Base-by-base conservation (phyloP, 371 early-diverging fungal genomes). In the Paraphysoderma sedebokerense region DNA sequence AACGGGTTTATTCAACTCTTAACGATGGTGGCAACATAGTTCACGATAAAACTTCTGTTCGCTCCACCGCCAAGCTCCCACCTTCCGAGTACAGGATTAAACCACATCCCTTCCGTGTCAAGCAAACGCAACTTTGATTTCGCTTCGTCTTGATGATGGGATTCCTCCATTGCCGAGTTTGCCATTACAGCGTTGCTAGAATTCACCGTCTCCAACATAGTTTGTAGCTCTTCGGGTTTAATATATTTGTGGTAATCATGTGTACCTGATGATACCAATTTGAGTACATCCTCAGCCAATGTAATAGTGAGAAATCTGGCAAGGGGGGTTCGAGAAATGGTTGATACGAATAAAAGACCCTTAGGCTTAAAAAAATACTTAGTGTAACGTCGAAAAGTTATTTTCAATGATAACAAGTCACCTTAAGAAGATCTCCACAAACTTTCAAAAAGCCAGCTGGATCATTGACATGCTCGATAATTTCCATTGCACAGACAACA, bases 401-500 rank as follows among this genome's bases (percentile, higher is more conserved):
- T n/a, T n/a, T n/a, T n/a, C n/a, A n/a, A n/a, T n/a, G n/a, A n/a
- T n/a, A n/a, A n/a, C n/a, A 72, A 2, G 87, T 82, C 55, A 71
- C 77, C 71, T 71, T 74, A 24, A 74, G 57, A 28, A 92, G 62
- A 9, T 69, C 52, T 17, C 70, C 61, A 37, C 85, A 76, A 0
- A 77, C 68, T 26, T 61, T 53, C 13, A 90, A 61, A 56, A 95
- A 92, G 11, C 58, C 60, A 4, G 60, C 51, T 0, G 87, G 83
- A 44, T 87, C 72, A 11, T 66, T 66, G 15, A 95, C 93, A 51
- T 93, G 93, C 64, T 95, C 96, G 47, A 93, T 77, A 26, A 93
- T 81, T 57, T 95, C 96, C 65, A 91, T 64, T 0, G 86, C 82
- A 29, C 79, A 71, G 9, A 95, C 90, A 2, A 74, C 70, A 54